Base-by-base conservation (phyloP, 495 filamentous ascomycete genomes). In the Penicillium coffeae region DNA sequence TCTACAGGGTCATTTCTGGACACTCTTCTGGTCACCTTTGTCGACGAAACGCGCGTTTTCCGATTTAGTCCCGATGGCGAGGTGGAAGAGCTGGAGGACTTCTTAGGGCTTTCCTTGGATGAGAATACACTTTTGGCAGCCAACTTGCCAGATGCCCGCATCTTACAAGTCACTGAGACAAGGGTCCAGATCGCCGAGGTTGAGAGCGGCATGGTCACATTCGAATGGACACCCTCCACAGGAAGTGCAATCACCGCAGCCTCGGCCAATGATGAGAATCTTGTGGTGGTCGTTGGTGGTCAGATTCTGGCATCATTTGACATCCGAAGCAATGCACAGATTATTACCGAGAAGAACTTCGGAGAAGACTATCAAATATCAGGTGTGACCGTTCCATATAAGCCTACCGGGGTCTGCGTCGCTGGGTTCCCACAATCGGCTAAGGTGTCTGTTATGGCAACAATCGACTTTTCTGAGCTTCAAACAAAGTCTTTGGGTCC, bases 371-470 rank as follows among this genome's bases (percentile, higher is more conserved):
- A 84, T 48, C 90, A 97, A 63, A 77, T 97, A 9, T 86, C 92
- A 2, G 95, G 92, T 55, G 66, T 97, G 14, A 85, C 90, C 40
- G 73, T 89, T 8, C 77, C 81, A 3, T 55, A 64, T 2, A 63
- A 69, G 16, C 66, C 68, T 7, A 51, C 74, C 33, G 73, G 51
- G 21, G 69, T 80, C 32, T 90, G 83, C 47, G 82, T 94, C 30
- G 80, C 88, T 22, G 92, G 88, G 2, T 95, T 94, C 64, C 96
- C 92, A 77, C 83, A 86, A 43, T 82, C 81, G 20, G 84, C 88
- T 3, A 73, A 75, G 1, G 78, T 96, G 34, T 85, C 86, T 18
- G 72, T 95, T 13, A 62, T 96, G 42, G 72, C 80, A 36, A 53
- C 92, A 0, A 60, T 71, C 13, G 79, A 79, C 3, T 69, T 98